Evolutionary conservation across 202 grass and related monocot species (phyloP).

Genomic region (Schoenoplectus tabernaemontani): DNA sequence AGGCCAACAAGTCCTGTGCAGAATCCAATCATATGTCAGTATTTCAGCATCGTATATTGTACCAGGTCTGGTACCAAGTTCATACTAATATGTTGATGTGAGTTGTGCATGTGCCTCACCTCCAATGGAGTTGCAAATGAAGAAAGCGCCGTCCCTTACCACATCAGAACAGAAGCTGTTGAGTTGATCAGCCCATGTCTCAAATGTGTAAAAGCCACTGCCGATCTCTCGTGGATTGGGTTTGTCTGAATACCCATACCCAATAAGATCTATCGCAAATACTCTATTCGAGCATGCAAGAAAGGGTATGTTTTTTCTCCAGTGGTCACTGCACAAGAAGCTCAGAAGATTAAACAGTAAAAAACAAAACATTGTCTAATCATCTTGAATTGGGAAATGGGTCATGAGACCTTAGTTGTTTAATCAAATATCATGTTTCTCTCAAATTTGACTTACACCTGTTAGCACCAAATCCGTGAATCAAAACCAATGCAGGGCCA

Average conservation of each 20-base stretch:
- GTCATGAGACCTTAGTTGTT: conserved; percentile 23
- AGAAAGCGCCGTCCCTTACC: conserved; percentile 64
- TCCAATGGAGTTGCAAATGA: conserved; percentile 99
- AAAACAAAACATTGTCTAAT: conserved; percentile 25
- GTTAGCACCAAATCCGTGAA: conserved; percentile 95
- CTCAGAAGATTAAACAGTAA: conserved; percentile 4
- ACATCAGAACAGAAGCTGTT: conserved; percentile 79
- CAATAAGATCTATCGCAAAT: conserved; percentile 84
- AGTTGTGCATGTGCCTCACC: conserved; percentile 31
- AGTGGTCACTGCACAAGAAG: conserved; percentile 56
- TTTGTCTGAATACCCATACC: conserved; percentile 94
- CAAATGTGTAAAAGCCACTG: conserved; percentile 80
- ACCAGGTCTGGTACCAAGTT: conserved; percentile 1
- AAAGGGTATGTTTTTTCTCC: conserved; percentile 70
- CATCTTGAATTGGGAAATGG: background rate
- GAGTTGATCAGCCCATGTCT: conserved; percentile 91
- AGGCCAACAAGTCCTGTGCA: conserved; percentile 70
- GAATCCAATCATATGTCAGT: conserved; percentile 12
- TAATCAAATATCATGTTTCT: background rate
- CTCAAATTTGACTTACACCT: conserved; percentile 36
- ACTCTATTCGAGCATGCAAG: conserved; percentile 60
- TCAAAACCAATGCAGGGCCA: conserved; percentile 73
- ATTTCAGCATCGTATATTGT: background rate
- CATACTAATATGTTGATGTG: background rate
- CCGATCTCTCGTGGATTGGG: conserved; percentile 53